Evolutionary conservation across 2,329 filamentous ascomycete species (phyloP).

Genomic region (Fusarium clavum): DNA sequence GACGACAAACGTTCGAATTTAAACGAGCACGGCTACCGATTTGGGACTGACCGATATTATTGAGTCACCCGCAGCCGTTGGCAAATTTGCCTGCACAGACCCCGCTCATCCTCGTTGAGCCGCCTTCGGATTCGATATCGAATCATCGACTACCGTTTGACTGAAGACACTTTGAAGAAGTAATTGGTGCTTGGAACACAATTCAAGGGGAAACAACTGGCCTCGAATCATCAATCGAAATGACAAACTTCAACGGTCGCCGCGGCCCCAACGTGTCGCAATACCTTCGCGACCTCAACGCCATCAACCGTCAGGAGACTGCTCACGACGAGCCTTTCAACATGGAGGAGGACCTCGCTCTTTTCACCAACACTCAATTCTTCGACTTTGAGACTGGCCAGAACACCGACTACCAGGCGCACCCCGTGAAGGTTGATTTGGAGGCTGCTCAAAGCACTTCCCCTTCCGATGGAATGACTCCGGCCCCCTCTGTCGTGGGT

Average conservation of each 20-base stretch:
- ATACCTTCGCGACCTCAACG: conserved; percentile 88
- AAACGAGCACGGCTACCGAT: conserved; percentile 4
- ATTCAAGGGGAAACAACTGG: conserved; percentile 1
- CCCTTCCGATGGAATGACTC: conserved; percentile 53
- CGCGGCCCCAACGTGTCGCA: conserved; percentile 89
- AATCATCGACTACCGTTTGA: conserved; percentile 10
- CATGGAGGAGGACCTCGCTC: conserved; percentile 77
- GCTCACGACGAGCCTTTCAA: conserved; percentile 69
- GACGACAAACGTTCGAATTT: conserved; percentile 16
- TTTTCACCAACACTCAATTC: conserved; percentile 87
- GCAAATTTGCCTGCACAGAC: conserved; percentile 45
- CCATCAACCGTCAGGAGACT: conserved; percentile 70
- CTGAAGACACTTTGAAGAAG: conserved; percentile 21
- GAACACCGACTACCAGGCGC: conserved; percentile 67
- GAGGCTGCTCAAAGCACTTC: conserved; percentile 50
- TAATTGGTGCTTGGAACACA: not conserved
- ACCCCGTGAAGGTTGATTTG: conserved; percentile 58
- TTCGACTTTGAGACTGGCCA: conserved; percentile 79
- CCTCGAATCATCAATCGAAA: conserved; percentile 50
- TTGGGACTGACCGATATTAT: conserved; percentile 8
- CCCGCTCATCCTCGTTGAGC: conserved; percentile 37
- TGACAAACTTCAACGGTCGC: conserved; percentile 81
- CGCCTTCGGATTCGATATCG: conserved; percentile 23
- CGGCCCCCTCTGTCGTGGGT: conserved; percentile 56
- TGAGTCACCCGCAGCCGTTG: conserved; percentile 24